Conservation (phyloP, 306 rosid species). For the Cicer chorassanicum region DNA sequence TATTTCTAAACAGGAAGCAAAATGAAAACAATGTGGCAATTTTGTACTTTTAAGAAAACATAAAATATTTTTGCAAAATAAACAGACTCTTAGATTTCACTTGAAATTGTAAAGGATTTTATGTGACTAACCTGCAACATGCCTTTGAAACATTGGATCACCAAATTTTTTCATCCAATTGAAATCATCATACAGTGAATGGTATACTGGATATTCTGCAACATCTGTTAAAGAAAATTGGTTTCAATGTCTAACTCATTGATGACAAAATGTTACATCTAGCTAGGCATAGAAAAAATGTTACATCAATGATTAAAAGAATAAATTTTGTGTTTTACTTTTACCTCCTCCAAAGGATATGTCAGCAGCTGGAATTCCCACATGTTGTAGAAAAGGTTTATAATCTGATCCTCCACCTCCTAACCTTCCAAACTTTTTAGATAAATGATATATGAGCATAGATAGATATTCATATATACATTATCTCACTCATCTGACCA, state of each 20-base stretch:
- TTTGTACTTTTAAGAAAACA: too few relatives aligned
- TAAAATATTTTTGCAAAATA: too few relatives aligned
- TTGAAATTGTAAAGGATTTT: background rate
- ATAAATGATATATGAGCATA: constrained; percentile 27
- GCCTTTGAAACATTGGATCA: constrained; percentile 74
- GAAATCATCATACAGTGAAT: constrained; percentile 77
- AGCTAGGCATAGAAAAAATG: too few relatives aligned
- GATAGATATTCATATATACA: background rate
- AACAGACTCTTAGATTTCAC: too few relatives aligned
- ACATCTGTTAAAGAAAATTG: background rate
- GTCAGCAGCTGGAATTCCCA: constrained; percentile 73
- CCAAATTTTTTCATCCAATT: constrained; percentile 80
- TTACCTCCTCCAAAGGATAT: constrained; percentile 63
- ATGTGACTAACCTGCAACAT: constrained; percentile 70
- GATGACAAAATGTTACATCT: too few relatives aligned
- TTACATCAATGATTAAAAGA: constrained; percentile 26
- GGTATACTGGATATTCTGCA: constrained; percentile 72
- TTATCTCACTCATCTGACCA: too few relatives aligned
- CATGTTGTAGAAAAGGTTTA: constrained; percentile 70
- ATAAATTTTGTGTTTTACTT: background rate
- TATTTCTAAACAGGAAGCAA: too few relatives aligned
- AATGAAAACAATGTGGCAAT: too few relatives aligned
- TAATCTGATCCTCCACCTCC: constrained; percentile 78
- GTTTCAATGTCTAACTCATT: background rate
- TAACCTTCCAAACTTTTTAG: constrained; percentile 63